Base-by-base conservation (phyloP, 2,329 filamentous ascomycete genomes). In the Amauroascus niger region DNA sequence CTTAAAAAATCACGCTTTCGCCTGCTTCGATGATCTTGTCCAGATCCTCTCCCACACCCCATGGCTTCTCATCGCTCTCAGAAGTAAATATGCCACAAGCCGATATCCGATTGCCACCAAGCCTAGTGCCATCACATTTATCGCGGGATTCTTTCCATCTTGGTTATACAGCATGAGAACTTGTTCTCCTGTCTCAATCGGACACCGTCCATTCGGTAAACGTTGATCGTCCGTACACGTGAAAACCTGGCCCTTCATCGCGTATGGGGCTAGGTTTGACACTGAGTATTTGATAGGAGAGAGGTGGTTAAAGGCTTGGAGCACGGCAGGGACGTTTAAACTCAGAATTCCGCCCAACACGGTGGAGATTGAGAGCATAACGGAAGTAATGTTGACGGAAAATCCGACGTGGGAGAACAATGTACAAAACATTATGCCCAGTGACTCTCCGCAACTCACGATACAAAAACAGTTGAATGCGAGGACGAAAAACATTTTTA, bases 381-480 rank as follows among this genome's bases (percentile, higher is more conserved):
- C 77, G 0, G 79, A 82, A 58, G 84, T 87, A 53, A 87, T 69
- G 60, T 87, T 88, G 55, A 89, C 80, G 0, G 85, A 84, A 65
- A 89, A 89, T 1, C 86, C 86, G 0, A 84, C 86, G 63, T 89
- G 85, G 32, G 72, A 71, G 65, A 88, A 86, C 7, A 89, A 70
- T 0, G 85, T 88, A 69, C 88, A 88, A 73, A 89, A 89, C 71
- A 88, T 81, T 63, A 90, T 88, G 0, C 86, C 86, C 0, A 89
- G 63, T 51, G 81, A 85, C 71, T 89, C 86, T 24, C 86, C 86
- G 62, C 84, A 88, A 52, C 75, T 83, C 14, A 87, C 83, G 52
- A 89, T 79, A 59, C 81, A 84, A 63, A 89, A 88, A 58, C 81
- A 82, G 59, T 83, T 80, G 67, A 84, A 87, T 1, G 80, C 75